phyloP scores from a whole-genome alignment of 2,329 filamentous ascomycete genomes.

The Penicillium hordei region DNA sequence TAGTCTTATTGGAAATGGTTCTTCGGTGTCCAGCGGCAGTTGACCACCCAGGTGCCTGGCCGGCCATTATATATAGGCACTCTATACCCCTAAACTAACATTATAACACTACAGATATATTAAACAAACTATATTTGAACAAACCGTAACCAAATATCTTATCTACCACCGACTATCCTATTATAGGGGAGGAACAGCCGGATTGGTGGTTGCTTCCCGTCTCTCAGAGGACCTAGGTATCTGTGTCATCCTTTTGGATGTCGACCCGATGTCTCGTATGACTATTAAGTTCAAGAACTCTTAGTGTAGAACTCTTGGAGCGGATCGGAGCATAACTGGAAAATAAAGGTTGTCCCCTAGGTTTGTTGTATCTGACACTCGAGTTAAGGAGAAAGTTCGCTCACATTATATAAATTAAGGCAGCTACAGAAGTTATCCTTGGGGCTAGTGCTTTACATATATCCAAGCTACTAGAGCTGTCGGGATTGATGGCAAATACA shows the following conservation, averaged over 20 bases:
- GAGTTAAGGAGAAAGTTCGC: too few relatives aligned
- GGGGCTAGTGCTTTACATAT: slow-evolving; percentile 44
- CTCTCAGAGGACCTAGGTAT: slow-evolving; percentile 16
- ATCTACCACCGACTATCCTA: slow-evolving; percentile 12
- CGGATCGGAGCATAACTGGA: too few relatives aligned
- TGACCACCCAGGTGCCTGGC: too few relatives aligned
- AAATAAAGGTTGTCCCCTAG: slow-evolving; percentile 11
- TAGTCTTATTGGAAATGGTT: too few relatives aligned
- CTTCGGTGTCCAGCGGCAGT: too few relatives aligned
- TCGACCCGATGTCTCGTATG: slow-evolving; percentile 13
- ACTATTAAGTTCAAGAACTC: slow-evolving; percentile 10
- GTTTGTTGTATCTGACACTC: neutral
- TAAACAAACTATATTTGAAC: neutral
- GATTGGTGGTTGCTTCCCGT: slow-evolving; percentile 18
- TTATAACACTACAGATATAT: neutral
- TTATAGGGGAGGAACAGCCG: slow-evolving; percentile 20
- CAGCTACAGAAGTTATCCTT: slow-evolving; percentile 44
- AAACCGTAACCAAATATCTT: neutral
- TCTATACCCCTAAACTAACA: too few relatives aligned
- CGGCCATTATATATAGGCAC: too few relatives aligned
- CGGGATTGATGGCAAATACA: slow-evolving; percentile 47
- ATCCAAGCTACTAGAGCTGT: slow-evolving; percentile 50
- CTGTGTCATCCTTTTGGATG: slow-evolving; percentile 15
- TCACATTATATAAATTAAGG: neutral
- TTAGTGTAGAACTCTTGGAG: slow-evolving; percentile 3